These are phyloP conservation scores for Ogataea polymorpha DNA, from an alignment of 805 yeast species.

Conservation along the genomic window DNA sequence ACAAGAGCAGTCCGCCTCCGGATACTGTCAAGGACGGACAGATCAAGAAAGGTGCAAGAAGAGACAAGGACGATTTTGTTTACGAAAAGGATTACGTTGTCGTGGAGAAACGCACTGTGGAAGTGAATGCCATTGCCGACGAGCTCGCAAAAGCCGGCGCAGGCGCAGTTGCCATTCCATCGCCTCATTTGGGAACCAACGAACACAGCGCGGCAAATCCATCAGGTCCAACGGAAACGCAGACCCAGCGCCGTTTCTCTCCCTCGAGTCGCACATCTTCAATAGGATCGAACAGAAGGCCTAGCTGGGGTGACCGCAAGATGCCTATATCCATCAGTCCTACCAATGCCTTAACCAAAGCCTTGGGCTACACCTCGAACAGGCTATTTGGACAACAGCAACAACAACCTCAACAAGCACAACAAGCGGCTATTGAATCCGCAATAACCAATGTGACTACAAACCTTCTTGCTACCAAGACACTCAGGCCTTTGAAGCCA, in stretches of 20 bases:
- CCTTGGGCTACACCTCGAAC: constrained; percentile 83
- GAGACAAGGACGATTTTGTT: constrained; percentile 39
- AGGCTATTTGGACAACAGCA: constrained; percentile 66
- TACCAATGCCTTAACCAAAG: constrained; percentile 83
- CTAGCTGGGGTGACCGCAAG: constrained; percentile 61
- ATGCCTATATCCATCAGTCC: constrained; percentile 73
- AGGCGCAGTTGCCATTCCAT: constrained; percentile 40
- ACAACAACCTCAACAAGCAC: constrained; percentile 12
- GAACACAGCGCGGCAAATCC: background rate
- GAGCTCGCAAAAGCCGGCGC: constrained; percentile 60
- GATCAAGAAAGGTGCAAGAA: constrained; percentile 8
- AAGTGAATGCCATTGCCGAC: constrained; percentile 93
- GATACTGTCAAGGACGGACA: constrained; percentile 18
- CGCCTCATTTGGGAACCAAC: constrained; percentile 5
- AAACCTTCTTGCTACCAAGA: constrained; percentile 14
- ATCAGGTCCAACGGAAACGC: constrained; percentile 9
- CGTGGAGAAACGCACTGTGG: constrained; percentile 91
- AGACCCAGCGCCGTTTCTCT: constrained; percentile 32
- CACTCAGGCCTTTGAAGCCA: constrained; percentile 26
- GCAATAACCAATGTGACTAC: constrained; percentile 18
- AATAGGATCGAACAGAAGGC: constrained; percentile 49
- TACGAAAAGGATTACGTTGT: constrained; percentile 88
- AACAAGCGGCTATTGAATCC: constrained; percentile 13
- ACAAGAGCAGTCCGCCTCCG: constrained; percentile 43
- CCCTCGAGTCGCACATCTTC: constrained; percentile 46